Conservation (phyloP, 306 rosid genomes). For the Bauhinia variegata region DNA sequence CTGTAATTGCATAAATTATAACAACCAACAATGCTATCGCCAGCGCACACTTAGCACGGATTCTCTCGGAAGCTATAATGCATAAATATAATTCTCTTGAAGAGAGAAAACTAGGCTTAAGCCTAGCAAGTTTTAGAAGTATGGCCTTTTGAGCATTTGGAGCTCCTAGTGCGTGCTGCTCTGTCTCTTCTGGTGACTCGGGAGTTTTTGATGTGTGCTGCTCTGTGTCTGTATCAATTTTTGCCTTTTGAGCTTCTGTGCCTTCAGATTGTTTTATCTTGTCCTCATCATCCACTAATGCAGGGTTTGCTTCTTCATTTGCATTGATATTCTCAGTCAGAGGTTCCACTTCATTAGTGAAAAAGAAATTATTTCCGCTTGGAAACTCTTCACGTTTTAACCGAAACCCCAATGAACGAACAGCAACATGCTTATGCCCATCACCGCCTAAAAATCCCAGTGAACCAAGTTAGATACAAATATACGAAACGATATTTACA, state of each 20-base stretch:
- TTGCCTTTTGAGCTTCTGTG: slow-evolving; percentile 11
- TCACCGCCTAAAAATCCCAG: slow-evolving; percentile 34
- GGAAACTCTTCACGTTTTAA: slow-evolving; percentile 40
- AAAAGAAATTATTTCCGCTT: neutral
- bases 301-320: neutral
- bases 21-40: slow-evolving; percentile 63
- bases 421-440: slow-evolving; percentile 17
- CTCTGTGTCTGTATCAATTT: neutral
- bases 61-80: slow-evolving; percentile 66
- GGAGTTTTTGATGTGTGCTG: too few species aligned
- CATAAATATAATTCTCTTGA: slow-evolving; percentile 62
- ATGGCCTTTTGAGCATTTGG: slow-evolving; percentile 24
- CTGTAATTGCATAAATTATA: slow-evolving; percentile 47
- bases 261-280: slow-evolving; percentile 25
- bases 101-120: slow-evolving; percentile 46
- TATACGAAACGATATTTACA: slow-evolving; percentile 7
- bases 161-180: neutral
- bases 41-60: slow-evolving; percentile 57
- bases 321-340: neutral
- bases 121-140: slow-evolving; percentile 10
- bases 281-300: slow-evolving; percentile 10
- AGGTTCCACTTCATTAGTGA: slow-evolving; percentile 3
- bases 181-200: too few species aligned
- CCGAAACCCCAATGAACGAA: slow-evolving; percentile 14
- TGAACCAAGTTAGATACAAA: slow-evolving; percentile 4